phyloP scores from a whole-genome alignment of 768 basidiomycete genomes.

The Lanmaoa rubissima region DNA sequence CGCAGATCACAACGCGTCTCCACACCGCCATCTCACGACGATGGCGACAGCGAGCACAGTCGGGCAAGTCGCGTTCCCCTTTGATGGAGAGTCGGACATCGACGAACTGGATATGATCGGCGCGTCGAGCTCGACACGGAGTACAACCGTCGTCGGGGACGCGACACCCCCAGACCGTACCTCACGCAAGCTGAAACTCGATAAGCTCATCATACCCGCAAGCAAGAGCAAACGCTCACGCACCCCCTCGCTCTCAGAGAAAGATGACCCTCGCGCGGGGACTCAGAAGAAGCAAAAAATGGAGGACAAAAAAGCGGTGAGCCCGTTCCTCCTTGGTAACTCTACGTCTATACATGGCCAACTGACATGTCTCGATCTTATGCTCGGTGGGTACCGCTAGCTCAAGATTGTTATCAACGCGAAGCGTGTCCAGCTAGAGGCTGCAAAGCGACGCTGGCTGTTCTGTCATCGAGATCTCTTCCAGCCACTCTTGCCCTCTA shows the following conservation, averaged over 20 bases:
- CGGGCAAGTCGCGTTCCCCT: constrained; percentile 12
- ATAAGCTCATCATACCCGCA: constrained; percentile 13
- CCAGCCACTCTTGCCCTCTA: constrained; percentile 44
- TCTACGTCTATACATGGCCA: not conserved
- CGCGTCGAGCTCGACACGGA: constrained; percentile 23
- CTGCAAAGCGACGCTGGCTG: constrained; percentile 46
- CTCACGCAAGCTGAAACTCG: not conserved
- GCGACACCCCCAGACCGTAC: constrained; percentile 20
- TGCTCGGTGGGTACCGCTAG: constrained; percentile 23
- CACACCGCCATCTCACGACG: not conserved
- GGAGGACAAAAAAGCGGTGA: constrained; percentile 42
- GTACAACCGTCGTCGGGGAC: constrained; percentile 31
- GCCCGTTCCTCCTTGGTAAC: not conserved
- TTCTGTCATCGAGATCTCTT: constrained; percentile 44
- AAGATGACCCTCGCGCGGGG: not conserved
- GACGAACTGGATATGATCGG: constrained; percentile 33
- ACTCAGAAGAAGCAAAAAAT: constrained; percentile 32
- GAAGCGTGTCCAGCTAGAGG: constrained; percentile 39
- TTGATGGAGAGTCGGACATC: constrained; percentile 10
- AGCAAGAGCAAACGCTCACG: constrained; percentile 21
- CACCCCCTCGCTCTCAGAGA: constrained; percentile 4
- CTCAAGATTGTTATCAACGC: constrained; percentile 39
- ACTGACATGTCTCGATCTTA: not conserved
- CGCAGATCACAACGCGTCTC: not conserved
- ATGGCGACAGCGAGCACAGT: constrained; percentile 2